Evolutionary conservation across 2,329 filamentous ascomycete species (phyloP).

Genomic region (Xylariaceae sp.): DNA sequence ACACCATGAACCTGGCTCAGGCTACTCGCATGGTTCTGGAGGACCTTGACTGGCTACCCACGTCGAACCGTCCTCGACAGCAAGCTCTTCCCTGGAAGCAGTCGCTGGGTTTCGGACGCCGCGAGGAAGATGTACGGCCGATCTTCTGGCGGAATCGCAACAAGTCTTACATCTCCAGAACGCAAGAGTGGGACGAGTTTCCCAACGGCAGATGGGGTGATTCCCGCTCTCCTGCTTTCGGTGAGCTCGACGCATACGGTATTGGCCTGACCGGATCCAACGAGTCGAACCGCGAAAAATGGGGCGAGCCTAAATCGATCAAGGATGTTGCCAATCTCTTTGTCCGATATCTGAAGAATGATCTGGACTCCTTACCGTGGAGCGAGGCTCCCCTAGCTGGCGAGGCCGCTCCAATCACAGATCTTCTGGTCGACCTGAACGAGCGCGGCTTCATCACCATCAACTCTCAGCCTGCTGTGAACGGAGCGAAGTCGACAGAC

Average conservation of each 20-base stretch:
- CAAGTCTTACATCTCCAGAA: conserved; percentile 90
- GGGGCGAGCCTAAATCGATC: conserved; percentile 78
- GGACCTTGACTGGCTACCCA: conserved; percentile 77
- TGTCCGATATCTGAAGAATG: conserved; percentile 74
- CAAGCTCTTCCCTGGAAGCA: conserved; percentile 95
- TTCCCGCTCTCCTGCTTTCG: conserved; percentile 90
- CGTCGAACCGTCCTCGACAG: conserved; percentile 69
- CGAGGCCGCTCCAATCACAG: conserved; percentile 74
- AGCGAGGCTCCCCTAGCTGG: conserved; percentile 81
- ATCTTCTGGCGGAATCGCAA: conserved; percentile 99
- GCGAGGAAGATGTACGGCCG: conserved; percentile 91
- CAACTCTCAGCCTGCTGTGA: conserved; percentile 94
- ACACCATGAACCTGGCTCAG: conserved; percentile 98
- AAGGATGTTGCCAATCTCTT: conserved; percentile 80
- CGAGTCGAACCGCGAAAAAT: conserved; percentile 90
- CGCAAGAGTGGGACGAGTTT: conserved; percentile 98
- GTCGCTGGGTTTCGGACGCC: conserved; percentile 80
- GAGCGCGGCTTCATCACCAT: conserved; percentile 83
- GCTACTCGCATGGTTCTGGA: conserved; percentile 92
- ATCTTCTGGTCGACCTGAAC: conserved; percentile 77
- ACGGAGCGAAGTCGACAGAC: conserved; percentile 83
- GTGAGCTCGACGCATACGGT: conserved; percentile 89
- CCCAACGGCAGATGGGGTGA: conserved; percentile 99
- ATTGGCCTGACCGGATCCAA: conserved; percentile 92
- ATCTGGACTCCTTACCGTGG: conserved; percentile 83